Base-by-base conservation (phyloP, 352 stramenopile genomes). In the Phytophthora pluvialis region DNA sequence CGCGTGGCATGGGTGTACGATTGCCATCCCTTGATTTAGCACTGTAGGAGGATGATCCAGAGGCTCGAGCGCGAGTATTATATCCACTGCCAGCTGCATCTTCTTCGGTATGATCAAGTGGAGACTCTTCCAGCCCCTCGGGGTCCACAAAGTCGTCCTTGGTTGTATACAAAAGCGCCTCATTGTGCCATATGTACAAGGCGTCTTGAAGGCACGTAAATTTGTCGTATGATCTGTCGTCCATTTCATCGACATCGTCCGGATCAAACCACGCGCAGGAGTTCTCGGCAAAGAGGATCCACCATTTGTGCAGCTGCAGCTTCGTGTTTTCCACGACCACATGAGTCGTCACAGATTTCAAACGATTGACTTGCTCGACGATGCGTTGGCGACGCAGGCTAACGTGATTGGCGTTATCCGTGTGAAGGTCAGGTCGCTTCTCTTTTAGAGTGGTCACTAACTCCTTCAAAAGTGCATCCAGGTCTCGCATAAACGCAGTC, bases 131-230 rank as follows among this genome's bases (percentile, higher is more conserved):
- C 5, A 59, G n/a, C n/a, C 40, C 49, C 6, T 67, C 36, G 21
- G 40, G 33, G 15, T 63, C 46, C 5, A 67, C 70, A 21, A 75
- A 74, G n/a, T 78, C 65, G 36, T 92, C 83, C 25, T 82, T 88
- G 7, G 77, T 72, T 25, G 80, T 81, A 57, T 93, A 93, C 43
- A 81, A 40, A 31, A 93, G 56, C 3, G 63, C 75, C 29, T 76
- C 51, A 10, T 87, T 82, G 47, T 93, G 85, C 85, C 85, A 93
- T 49, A 91, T 78, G 16, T 76, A 79, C 33, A 93, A 57, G 4
- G 82, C 85, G 40, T 93, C 85, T 66, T 93, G 85, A 9, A 93
- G 71, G 61, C 85, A 93, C 11, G 85, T 93, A 33, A 91, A 93
- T 48, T 90, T 91, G 72, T 93, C 84, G 56, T 93, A 93, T 5